These are phyloP conservation scores for Aspergillus costaricaensis DNA, from an alignment of 2,329 filamentous ascomycete species.

Conservation along the genomic window DNA sequence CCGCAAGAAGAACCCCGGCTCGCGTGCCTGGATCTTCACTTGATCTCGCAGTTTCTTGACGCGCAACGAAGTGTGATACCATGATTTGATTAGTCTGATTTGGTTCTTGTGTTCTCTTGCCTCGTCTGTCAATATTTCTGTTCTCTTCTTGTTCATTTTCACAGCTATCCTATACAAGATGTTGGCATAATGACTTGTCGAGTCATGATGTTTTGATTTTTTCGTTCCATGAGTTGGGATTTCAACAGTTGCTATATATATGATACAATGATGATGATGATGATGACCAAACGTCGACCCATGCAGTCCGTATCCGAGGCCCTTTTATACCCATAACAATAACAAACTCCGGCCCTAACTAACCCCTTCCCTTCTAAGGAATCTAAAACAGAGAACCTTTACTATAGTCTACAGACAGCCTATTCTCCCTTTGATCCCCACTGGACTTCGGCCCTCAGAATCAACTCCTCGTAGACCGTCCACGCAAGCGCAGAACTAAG, in stretches of 20 bases:
- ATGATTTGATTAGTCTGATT: neutral
- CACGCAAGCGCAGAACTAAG: conserved; percentile 93
- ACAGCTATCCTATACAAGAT: neutral
- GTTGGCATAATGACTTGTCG: conserved; percentile 9
- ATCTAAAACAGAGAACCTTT: conserved; percentile 12
- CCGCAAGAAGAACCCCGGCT: conserved; percentile 45
- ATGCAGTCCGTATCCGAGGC: conserved; percentile 1
- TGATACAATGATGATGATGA: conserved; percentile 22
- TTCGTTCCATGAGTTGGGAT: conserved; percentile 24
- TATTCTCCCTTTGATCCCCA: conserved; percentile 35
- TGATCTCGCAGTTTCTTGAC: conserved; percentile 16
- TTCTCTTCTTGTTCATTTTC: neutral
- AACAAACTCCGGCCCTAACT: conserved; percentile 2
- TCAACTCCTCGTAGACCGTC: conserved; percentile 94
- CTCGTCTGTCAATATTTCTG: neutral
- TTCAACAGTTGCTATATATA: conserved; percentile 20
- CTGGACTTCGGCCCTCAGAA: conserved; percentile 66
- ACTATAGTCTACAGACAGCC: conserved; percentile 5
- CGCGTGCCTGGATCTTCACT: conserved; percentile 39
- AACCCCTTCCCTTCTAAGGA: neutral
- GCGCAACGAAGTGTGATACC: conserved; percentile 7
- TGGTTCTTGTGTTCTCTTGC: neutral
- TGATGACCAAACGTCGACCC: conserved; percentile 1
- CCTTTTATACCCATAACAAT: conserved; percentile 5
- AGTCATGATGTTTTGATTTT: conserved; percentile 7